Conservation (phyloP, 192 early-diverging fungal species). For the Gaertneriomyces semiglobifer region DNA sequence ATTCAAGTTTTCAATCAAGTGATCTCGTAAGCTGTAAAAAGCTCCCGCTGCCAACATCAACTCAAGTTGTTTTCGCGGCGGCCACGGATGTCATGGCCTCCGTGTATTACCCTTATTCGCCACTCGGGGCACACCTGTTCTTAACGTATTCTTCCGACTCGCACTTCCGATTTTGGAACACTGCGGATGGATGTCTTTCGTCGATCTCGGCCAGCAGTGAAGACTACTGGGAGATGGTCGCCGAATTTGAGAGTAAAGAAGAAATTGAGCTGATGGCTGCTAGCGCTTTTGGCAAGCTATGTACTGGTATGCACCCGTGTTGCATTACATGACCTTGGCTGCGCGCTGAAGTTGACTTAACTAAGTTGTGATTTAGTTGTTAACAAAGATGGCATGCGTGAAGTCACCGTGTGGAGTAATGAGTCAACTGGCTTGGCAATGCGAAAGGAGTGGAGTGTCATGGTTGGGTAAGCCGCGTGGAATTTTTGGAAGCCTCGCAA, state of each 20-base stretch:
- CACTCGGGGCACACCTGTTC: conserved; percentile 37
- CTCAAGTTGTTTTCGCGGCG: conserved; percentile 4
- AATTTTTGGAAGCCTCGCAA: not conserved
- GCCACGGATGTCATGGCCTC: conserved; percentile 31
- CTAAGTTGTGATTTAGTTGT: no score
- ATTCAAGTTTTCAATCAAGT: no score
- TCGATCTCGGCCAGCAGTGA: not conserved
- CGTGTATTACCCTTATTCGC: conserved; percentile 23
- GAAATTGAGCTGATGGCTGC: conserved; percentile 19
- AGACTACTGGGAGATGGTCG: conserved; percentile 21
- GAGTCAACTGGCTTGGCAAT: conserved; percentile 44
- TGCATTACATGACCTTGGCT: not conserved
- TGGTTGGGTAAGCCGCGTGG: conserved; percentile 31
- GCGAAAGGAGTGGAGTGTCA: conserved; percentile 38
- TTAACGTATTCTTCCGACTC: conserved; percentile 17
- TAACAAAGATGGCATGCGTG: conserved; percentile 14
- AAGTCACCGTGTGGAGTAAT: conserved; percentile 44
- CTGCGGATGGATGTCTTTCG: conserved; percentile 11
- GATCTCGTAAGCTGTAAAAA: no score
- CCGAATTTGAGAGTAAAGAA: conserved; percentile 14
- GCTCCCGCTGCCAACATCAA: no score
- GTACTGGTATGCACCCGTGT: conserved; percentile 28
- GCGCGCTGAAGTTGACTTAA: no score
- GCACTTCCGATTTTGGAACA: conserved; percentile 31
- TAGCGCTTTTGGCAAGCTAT: conserved; percentile 48